Base-by-base conservation (phyloP, 768 basidiomycete genomes). In the Paxillus rubicundulus region DNA sequence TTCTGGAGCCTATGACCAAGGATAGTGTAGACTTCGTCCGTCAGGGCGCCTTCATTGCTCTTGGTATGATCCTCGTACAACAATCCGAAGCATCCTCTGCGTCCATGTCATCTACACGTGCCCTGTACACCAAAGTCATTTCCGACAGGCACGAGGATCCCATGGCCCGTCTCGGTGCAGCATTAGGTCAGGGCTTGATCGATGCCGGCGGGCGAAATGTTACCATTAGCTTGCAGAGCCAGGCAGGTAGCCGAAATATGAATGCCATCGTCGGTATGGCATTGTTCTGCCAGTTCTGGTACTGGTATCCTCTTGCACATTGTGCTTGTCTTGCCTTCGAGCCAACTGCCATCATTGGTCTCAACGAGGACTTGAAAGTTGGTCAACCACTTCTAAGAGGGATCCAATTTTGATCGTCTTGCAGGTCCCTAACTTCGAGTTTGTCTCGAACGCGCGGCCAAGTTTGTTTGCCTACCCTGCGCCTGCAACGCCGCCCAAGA, bases 251-350 rank as follows among this genome's bases (percentile, higher is more conserved):
- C 59, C 82, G 83, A 58, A 96, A 98, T 68, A 95, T 94, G 59
- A 90, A 81, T 43, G 93, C 96, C 2, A 91, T 98, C 57, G 92
- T 98, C 32, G 97, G 97, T n/a, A 94, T 98, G 89, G 85, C 89
- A 16, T 72, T 99, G 66, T 99, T 99, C 76, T 91, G 90, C 63
- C 97, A 99, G 70, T 98, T 99, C 74, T 99, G 97, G 97, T 98
- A 98, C 69, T 99, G 97, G 97, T 99, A 95, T 72, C 97, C 97
- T 32, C 76, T 98, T 24, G 93, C 94, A 13, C 95, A 98, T 64
- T 93, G 89, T 56, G 88, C 90, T 14, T 89, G 87, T 61, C 74
- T 99, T 57, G 87, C 95, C 2, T 98, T 99, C 70, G 88, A 92
- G 50, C 95, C 97, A 3, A 99, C 97, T 13, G 94, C 88, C 9